Base-by-base conservation (phyloP, 805 yeast species). In the Helenozyma rhizophorensis region DNA sequence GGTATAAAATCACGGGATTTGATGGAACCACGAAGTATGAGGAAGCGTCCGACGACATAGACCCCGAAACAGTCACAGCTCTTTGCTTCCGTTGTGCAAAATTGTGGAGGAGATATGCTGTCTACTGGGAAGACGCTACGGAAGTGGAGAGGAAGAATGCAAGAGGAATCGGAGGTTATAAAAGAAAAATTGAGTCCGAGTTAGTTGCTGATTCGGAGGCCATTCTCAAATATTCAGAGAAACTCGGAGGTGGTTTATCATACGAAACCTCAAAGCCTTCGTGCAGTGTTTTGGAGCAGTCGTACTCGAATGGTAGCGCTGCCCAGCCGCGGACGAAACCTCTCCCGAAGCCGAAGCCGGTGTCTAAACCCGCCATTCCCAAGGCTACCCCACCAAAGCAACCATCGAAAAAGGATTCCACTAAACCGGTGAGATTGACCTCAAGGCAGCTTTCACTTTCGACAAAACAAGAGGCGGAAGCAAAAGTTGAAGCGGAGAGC, bases 41-140 rank as follows among this genome's bases (percentile, higher is more conserved):
- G n/a, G 46, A 51, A 45, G 45, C 37, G 11, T 15, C 22, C 9
- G 48, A 39, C 9, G 42, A 39, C 8, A 25, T 35, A 9, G 47
- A 43, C 9, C 33, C 40, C 4, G 40, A 60, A 5, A 48, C 61
- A 1, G 60, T 77, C 2, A 57, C 66, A 11, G 96, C 88, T 0
- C 61, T 90, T 10, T 90, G 98, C 55, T 60, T 72, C 18, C 67
- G 97, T 33, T 90, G 98, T 63, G 96, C 96, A 0, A 70, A 83
- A 37, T 52, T 93, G 18, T 90, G 97, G 97, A 71, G 96, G 54
- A 64, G 94, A 24, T 90, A 90, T 56, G 96, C 88, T 0, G 79
- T 85, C 0, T 68, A 66, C 8, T 93, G 97, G 97, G 86, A 80
- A 43, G 78, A 76, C 21, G 96, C 96, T 0, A 45, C 59, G 15